A percentile compares a stretch with the other conserved stretches of the same genome.
These are phyloP conservation scores for Emmonsiellopsis sp. DNA, from an alignment of 2,329 filamentous ascomycete species.

Conservation along the genomic window DNA sequence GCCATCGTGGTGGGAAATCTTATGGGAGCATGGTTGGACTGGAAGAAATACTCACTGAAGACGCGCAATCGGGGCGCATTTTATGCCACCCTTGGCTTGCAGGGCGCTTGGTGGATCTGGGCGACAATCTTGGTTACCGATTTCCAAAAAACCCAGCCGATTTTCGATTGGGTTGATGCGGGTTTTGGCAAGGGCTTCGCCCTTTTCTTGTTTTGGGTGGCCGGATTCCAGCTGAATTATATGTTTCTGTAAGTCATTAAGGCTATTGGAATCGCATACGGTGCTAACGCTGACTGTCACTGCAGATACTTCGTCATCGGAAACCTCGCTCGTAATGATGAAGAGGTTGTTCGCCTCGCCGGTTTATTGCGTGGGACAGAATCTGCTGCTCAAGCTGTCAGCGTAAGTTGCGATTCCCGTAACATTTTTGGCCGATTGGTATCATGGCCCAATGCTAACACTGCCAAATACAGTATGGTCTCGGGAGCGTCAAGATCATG, in stretches of 20 bases:
- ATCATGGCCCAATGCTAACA: not conserved
- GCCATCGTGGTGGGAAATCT: slow-evolving; percentile 58
- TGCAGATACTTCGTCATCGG: slow-evolving; percentile 59
- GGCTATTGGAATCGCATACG: not conserved
- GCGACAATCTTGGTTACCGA: slow-evolving; percentile 54
- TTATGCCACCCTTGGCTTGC: slow-evolving; percentile 38
- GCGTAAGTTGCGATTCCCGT: slow-evolving; percentile 28
- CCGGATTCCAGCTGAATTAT: slow-evolving; percentile 65
- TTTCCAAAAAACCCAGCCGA: slow-evolving; percentile 48
- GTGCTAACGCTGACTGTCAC: not conserved
- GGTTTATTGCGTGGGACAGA: slow-evolving; percentile 61
- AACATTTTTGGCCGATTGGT: not conserved
- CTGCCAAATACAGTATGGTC: slow-evolving; percentile 43
- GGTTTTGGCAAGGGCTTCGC: slow-evolving; percentile 60
- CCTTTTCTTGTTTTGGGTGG: slow-evolving; percentile 57
- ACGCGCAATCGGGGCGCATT: slow-evolving; percentile 48
- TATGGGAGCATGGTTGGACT: slow-evolving; percentile 56
- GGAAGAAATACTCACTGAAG: slow-evolving; percentile 41
- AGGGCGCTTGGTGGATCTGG: slow-evolving; percentile 67
- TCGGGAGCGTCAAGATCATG: slow-evolving; percentile 53
- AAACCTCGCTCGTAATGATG: slow-evolving; percentile 52
- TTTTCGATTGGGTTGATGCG: slow-evolving; percentile 54
- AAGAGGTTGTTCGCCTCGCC: slow-evolving; percentile 58
- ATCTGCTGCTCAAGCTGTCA: slow-evolving; percentile 63
- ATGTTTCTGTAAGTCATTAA: slow-evolving; percentile 49